Evolutionary conservation across 352 stramenopile species (phyloP).

Genomic region (Globisporangium alternatum): DNA sequence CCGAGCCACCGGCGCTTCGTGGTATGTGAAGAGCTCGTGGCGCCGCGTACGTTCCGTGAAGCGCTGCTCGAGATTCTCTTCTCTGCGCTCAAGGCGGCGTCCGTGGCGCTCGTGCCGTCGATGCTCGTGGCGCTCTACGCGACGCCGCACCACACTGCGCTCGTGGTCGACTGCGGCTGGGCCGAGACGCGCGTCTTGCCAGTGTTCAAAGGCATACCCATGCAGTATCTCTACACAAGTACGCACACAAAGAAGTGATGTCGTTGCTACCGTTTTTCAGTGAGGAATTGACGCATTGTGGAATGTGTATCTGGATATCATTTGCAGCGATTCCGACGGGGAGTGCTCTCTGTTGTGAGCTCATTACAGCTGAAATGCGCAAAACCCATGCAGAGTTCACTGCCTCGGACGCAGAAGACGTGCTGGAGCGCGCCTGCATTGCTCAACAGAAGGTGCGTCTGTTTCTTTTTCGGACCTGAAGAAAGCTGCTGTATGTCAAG

Average conservation of each 20-base stretch:
- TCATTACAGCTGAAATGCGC: constrained; percentile 30
- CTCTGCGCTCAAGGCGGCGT: constrained; percentile 54
- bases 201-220: constrained; percentile 79
- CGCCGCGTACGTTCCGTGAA: constrained; percentile 57
- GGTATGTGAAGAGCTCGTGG: constrained; percentile 75
- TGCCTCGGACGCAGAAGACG: constrained; percentile 43
- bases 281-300: not conserved
- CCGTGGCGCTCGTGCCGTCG: constrained; percentile 66
- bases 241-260: constrained; percentile 2
- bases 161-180: constrained; percentile 81
- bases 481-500: not conserved
- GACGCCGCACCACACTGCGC: constrained; percentile 67
- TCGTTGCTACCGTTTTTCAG: not conserved
- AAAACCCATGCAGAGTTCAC: constrained; percentile 16
- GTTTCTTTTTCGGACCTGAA: not conserved
- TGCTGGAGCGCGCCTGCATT: constrained; percentile 78
- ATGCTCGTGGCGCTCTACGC: constrained; percentile 65
- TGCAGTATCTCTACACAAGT: constrained; percentile 72
- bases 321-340: constrained; percentile 40
- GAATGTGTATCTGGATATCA: not conserved
- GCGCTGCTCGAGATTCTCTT: constrained; percentile 65
- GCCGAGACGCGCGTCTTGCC: constrained; percentile 68
- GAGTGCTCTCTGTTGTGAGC: constrained; percentile 41
- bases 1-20: constrained; percentile 70
- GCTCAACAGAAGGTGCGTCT: constrained; percentile 43